Percentiles rank a stretch among this genome's conserved stretches.
phyloP scores from a whole-genome alignment of 768 basidiomycete species.

The Crepidotus variabilis region DNA sequence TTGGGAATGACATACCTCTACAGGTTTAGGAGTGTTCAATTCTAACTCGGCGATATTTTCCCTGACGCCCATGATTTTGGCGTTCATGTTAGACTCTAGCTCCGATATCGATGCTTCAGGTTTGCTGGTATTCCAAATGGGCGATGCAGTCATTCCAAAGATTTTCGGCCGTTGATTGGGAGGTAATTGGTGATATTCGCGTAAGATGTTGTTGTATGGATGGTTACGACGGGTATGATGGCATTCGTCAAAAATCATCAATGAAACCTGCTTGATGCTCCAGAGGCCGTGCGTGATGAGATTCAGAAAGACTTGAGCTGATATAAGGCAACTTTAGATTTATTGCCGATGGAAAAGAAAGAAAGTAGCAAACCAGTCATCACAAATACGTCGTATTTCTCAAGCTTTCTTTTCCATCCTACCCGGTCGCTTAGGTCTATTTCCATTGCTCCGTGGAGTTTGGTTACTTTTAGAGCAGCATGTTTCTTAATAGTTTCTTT shows the following conservation, averaged over 20 bases:
- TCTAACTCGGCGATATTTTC: constrained; percentile 65
- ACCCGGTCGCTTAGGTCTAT: constrained; percentile 63
- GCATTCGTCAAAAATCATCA: constrained; percentile 81
- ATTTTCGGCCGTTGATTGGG: constrained; percentile 60
- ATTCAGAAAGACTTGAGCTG: constrained; percentile 82
- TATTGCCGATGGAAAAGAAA: not conserved
- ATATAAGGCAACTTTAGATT: not conserved
- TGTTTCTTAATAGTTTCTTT: constrained; percentile 60
- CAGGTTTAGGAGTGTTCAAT: constrained; percentile 57
- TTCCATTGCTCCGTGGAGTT: constrained; percentile 69
- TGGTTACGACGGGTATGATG: constrained; percentile 77
- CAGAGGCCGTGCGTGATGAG: constrained; percentile 80
- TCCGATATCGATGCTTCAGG: constrained; percentile 56
- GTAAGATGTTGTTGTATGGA: constrained; percentile 76
- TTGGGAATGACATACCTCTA: constrained; percentile 45
- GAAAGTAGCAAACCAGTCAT: constrained; percentile 62
- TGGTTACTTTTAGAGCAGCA: constrained; percentile 62
- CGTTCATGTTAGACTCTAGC: constrained; percentile 69
- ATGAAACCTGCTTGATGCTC: constrained; percentile 61
- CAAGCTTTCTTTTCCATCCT: constrained; percentile 64
- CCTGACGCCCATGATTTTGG: constrained; percentile 72
- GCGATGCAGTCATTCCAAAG: constrained; percentile 93
- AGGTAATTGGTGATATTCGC: constrained; percentile 53
- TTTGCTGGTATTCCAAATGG: constrained; percentile 77
- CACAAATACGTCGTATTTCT: constrained; percentile 69